Percentiles rank a stretch among this genome's conserved stretches.
These are phyloP conservation scores for Brassica nigra DNA, from an alignment of 345 rosid genomes.

Conservation along the genomic window DNA sequence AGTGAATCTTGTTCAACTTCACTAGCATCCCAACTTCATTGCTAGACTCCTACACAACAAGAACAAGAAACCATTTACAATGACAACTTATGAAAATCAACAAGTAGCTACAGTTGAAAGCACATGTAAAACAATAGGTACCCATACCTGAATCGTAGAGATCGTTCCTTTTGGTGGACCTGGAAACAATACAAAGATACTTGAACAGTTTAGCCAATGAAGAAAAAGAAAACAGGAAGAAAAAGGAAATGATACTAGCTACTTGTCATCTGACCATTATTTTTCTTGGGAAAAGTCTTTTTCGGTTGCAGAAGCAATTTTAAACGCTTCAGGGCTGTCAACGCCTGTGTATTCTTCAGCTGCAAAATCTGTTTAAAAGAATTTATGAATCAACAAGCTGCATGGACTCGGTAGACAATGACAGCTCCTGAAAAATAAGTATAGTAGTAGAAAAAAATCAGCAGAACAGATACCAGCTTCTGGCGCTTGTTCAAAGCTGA, in stretches of 20 bases:
- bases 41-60: slow-evolving; percentile 33
- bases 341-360: slow-evolving; percentile 75
- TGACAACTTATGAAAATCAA: neutral
- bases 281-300: slow-evolving; percentile 45
- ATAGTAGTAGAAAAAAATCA: slow-evolving; percentile 9
- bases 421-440: neutral
- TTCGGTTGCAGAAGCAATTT: slow-evolving; percentile 55
- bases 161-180: slow-evolving; percentile 49
- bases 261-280: slow-evolving; percentile 32
- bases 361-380: slow-evolving; percentile 61
- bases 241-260: slow-evolving; percentile 35
- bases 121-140: neutral
- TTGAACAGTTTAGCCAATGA: slow-evolving; percentile 30
- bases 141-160: slow-evolving; percentile 46
- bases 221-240: neutral
- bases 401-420: neutral
- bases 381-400: slow-evolving; percentile 9
- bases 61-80: slow-evolving; percentile 20
- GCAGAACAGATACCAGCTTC: slow-evolving; percentile 54
- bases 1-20: slow-evolving; percentile 50
- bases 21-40: slow-evolving; percentile 17
- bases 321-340: slow-evolving; percentile 56
- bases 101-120: slow-evolving; percentile 26
- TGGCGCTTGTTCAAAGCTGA: slow-evolving; percentile 66
- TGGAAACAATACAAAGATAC: slow-evolving; percentile 23